phyloP scores from a whole-genome alignment of 441 rosid genomes.

The Capsella rubella region DNA sequence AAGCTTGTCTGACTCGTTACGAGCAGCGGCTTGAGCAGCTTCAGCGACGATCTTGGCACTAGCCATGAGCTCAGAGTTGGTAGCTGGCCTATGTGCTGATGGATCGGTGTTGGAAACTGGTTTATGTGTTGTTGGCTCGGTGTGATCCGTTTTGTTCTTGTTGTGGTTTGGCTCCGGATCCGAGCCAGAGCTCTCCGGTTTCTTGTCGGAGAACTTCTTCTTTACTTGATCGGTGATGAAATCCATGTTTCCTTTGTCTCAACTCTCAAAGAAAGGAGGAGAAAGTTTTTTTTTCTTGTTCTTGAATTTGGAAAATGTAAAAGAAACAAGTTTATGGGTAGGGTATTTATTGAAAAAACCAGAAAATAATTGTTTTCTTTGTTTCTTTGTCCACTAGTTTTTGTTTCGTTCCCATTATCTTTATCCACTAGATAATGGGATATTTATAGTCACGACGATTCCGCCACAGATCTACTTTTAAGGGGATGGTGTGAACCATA shows the following conservation, averaged over 20 bases:
- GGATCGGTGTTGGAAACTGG: constrained; percentile 35
- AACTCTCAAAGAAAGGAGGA: not conserved
- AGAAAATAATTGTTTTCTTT: not conserved
- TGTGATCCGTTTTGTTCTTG: constrained; percentile 35
- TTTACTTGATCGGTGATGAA: constrained; percentile 45
- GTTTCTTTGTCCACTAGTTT: constrained; percentile 27
- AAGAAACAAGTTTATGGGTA: not conserved
- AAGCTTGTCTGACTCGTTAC: constrained; percentile 46
- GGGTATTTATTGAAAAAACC: constrained; percentile 29
- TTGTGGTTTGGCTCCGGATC: constrained; percentile 34
- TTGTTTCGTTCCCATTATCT: not conserved
- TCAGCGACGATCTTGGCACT: constrained; percentile 70
- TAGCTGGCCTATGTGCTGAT: constrained; percentile 38
- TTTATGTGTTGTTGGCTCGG: constrained; percentile 36
- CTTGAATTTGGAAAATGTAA: constrained; percentile 21
- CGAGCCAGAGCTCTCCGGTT: constrained; percentile 29
- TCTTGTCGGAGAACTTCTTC: constrained; percentile 47
- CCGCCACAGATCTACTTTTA: constrained; percentile 14
- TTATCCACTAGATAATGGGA: constrained; percentile 23
- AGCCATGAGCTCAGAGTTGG: constrained; percentile 60
- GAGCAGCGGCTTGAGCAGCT: constrained; percentile 60
- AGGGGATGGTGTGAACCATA: no score
- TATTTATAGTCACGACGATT: constrained; percentile 29
- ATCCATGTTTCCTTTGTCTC: constrained; percentile 36
- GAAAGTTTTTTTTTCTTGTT: not conserved